Conservation (phyloP, 768 basidiomycete species). For the Serendipita indica region DNA sequence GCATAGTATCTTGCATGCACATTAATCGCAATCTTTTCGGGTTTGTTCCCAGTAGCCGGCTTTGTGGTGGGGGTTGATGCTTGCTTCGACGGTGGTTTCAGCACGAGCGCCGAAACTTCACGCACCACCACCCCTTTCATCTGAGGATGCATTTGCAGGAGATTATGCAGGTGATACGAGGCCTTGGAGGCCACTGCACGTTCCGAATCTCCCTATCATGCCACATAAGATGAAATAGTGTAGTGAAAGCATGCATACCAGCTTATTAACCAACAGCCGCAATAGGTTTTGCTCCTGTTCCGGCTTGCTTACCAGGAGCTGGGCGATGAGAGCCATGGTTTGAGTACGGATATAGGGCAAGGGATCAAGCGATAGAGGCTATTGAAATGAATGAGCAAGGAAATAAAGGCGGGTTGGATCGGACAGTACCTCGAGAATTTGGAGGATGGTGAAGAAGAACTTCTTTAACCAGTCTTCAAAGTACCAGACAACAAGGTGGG, state of each 20-base stretch:
- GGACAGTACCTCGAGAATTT: conserved; percentile 64
- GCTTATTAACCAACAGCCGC: conserved; percentile 82
- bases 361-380: conserved; percentile 73
- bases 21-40: conserved; percentile 33
- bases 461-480: conserved; percentile 99
- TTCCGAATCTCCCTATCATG: conserved; percentile 67
- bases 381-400: conserved; percentile 3
- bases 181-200: conserved; percentile 77
- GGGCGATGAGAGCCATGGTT: conserved; percentile 58
- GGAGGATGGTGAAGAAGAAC: conserved; percentile 83
- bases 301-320: conserved; percentile 73
- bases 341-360: conserved; percentile 81
- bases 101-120: conserved; percentile 67
- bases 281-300: conserved; percentile 97
- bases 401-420: not conserved
- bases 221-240: not conserved
- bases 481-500: conserved; percentile 65
- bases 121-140: conserved; percentile 87
- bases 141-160: conserved; percentile 78
- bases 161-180: conserved; percentile 76
- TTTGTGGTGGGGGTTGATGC: conserved; percentile 25
- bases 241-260: conserved; percentile 33
- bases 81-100: conserved; percentile 35
- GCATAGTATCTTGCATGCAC: conserved; percentile 83
- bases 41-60: conserved; percentile 29